These are phyloP conservation scores for Fusarium buxicola DNA, from an alignment of 2,329 filamentous ascomycete genomes.

Conservation along the genomic window DNA sequence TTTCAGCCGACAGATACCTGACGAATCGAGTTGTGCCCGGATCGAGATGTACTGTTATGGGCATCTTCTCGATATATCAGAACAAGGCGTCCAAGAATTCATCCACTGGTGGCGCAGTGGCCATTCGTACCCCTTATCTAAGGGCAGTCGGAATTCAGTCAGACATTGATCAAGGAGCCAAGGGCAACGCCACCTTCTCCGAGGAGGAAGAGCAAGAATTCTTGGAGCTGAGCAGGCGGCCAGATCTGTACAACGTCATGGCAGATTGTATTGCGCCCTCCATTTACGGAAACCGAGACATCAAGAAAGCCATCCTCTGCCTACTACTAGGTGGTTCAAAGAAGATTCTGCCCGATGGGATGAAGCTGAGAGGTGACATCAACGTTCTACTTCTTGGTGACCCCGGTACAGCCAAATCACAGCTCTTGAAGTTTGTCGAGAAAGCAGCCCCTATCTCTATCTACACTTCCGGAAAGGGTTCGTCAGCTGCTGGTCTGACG, in stretches of 20 bases:
- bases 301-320: conserved; percentile 97
- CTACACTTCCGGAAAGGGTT: conserved; percentile 98
- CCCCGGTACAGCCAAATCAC: conserved; percentile 97
- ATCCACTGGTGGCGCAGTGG: conserved; percentile 81
- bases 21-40: conserved; percentile 96
- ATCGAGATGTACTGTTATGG: conserved; percentile 93
- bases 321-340: conserved; percentile 94
- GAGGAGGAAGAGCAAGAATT: conserved; percentile 99
- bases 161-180: conserved; percentile 88
- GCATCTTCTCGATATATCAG: conserved; percentile 98
- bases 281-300: conserved; percentile 95
- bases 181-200: conserved; percentile 84
- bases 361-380: conserved; percentile 97
- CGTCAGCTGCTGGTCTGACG: conserved; percentile 95
- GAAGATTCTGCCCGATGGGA: conserved; percentile 96
- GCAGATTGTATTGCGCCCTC: conserved; percentile 94
- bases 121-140: conserved; percentile 94
- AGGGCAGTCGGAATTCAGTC: conserved; percentile 92
- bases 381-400: conserved; percentile 97
- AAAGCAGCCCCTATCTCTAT: conserved; percentile 97
- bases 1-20: conserved; percentile 95
- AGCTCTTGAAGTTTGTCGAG: conserved; percentile 96
- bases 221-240: conserved; percentile 85
- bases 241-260: conserved; percentile 93
- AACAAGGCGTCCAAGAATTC: conserved; percentile 86